Evolutionary conservation across 176 grass and related monocot species (phyloP), one percentile per base, ranked within the genome.

Genomic region (Zoysia pacifica): DNA sequence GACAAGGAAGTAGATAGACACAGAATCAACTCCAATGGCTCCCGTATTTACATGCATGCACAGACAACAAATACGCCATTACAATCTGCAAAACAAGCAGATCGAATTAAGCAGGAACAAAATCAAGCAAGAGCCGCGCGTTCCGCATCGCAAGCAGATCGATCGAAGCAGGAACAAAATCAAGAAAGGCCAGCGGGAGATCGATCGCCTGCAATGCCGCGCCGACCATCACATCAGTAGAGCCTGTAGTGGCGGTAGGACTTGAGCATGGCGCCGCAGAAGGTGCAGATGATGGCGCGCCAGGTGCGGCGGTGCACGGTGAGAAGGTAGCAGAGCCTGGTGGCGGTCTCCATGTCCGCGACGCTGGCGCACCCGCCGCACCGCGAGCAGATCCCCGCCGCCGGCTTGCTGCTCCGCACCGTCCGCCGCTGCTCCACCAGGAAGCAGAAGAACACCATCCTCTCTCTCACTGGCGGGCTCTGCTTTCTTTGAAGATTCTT

Each of bases 261-360:
- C 84, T 99, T 99, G 86, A 99, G 97, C 68, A 99, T 83, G 72
- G 97, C 97, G 43, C 97, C 97, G 76, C 97, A 99, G 85, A 99
- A 99, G 79, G 92, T 93, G 84, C 97, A 99, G 64, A 99, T 93
- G 84, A 99, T 99, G 56, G 97, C 97, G 70, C 97, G 92, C 97
- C 97, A 99, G 7, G 81, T 84, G 75, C 77, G 75, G 12, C 97
- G 86, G 79, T 99, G 81, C 14, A 99, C 90, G 35, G 90, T 89
- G 78, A 89, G 90, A 36, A 99, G 86, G 88, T 96, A 95, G 91
- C 97, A 99, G 45, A 99, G 63, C 5, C 97, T 73, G 35, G 97
- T 99, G 5, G 88, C 79, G 12, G 97, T 99, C 86, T 87, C 97
- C 90, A 99, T 99, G 97, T 99, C 97, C 14, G 97, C 97, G 42